Evolutionary conservation across 1,139 yeast genomes (phyloP), one percentile per base, ranked within the genome.

Genomic region (Yamadazyma triangularis): DNA sequence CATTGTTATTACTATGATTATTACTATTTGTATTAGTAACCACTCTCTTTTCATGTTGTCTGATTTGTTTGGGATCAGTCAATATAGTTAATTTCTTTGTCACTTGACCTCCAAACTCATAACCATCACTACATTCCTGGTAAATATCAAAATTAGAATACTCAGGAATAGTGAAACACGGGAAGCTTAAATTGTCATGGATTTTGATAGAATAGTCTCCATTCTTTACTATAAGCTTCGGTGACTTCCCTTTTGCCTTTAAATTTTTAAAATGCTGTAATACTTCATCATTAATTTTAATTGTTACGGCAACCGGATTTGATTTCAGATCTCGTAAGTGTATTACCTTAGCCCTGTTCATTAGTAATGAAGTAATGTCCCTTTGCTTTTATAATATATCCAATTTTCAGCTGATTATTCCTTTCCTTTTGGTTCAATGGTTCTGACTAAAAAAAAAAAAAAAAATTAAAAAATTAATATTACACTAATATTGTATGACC

Each of bases 71-170:
- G 8, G 57, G 40, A 34, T 60, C 67, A 14, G 58, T 55, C 23
- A 58, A 41, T 19, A 63, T 60, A 33, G 51, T 58, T 33, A 65
- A 50, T 32, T 60, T 56, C 32, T 53, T 52, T 25, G 51, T 38
- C 25, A 64, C 56, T 26, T 64, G 44, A 11, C 72, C 73, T 23
- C 52, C 40, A 40, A 51, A 59, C 20, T 38, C 37, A 22, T 30
- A 36, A 3, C 26, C 15, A 5, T 26, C 25, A 19, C 27, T 28
- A 14, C 57, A 44, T 2, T n/a, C 24, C 8, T 15, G 14, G 45
- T 63, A 65, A 9, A 65, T 42, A 36, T 63, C 67, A 19, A 63
- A 56, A 32, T 60, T 60, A 33, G 60, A 56, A 33, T 53, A 58
- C 36, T 65, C 73, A 5, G 63, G 63, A 15, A 57, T 45, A 27